These are phyloP conservation scores for Didymella lethalis DNA, from an alignment of 2,329 filamentous ascomycete genomes.

Conservation along the genomic window DNA sequence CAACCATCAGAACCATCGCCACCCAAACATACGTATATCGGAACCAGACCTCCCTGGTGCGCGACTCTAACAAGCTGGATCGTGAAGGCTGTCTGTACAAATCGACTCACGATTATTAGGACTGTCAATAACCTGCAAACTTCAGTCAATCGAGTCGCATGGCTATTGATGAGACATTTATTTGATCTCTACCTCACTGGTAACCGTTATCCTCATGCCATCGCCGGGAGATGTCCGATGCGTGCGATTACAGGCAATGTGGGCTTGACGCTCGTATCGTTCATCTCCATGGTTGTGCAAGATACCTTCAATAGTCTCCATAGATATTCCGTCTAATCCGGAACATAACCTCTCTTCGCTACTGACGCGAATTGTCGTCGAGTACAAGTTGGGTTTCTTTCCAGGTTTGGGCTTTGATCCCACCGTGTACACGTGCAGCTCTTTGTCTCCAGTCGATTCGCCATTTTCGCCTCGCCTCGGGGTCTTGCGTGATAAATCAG, in stretches of 20 bases:
- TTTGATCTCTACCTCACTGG: neutral
- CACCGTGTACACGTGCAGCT: neutral
- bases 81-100: no score
- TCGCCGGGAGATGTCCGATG: neutral
- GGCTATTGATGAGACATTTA: no score
- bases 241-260: neutral
- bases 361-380: neutral
- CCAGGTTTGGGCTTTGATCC: neutral
- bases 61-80: neutral
- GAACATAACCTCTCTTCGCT: constrained; percentile 1
- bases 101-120: no score
- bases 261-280: neutral
- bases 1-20: no score
- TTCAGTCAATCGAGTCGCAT: no score
- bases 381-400: neutral
- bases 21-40: no score
- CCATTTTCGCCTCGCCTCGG: neutral
- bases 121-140: no score
- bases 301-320: neutral
- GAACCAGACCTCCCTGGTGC: no score
- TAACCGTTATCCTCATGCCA: neutral
- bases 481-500: neutral
- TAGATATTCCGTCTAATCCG: neutral
- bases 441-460: neutral
- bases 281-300: neutral